phyloP scores from a whole-genome alignment of 2,329 filamentous ascomycete species.

The Basipetospora chlamydospora region DNA sequence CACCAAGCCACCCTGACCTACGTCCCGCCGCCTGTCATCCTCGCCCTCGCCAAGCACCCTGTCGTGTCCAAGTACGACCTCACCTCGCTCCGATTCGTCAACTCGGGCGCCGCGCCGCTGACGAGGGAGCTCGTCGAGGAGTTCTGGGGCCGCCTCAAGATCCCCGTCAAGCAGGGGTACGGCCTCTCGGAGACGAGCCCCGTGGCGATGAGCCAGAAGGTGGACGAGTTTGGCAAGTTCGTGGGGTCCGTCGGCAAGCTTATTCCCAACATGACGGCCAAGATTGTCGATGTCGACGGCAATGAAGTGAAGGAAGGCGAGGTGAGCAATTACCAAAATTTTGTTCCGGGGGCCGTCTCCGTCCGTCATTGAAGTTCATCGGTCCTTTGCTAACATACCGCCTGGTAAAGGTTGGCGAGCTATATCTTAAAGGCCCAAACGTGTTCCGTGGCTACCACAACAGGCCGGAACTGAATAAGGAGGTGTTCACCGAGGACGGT shows the following conservation, averaged over 20 bases:
- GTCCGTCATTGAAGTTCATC: neutral
- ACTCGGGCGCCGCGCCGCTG: constrained; percentile 74
- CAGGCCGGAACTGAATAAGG: constrained; percentile 52
- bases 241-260: constrained; percentile 69
- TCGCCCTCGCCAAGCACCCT: constrained; percentile 68
- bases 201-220: constrained; percentile 57
- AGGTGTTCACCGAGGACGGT: constrained; percentile 60
- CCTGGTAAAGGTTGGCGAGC: constrained; percentile 41
- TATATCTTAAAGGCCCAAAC: constrained; percentile 69
- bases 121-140: constrained; percentile 66
- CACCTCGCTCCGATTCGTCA: constrained; percentile 65
- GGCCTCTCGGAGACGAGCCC: constrained; percentile 80
- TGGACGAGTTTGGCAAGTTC: constrained; percentile 60
- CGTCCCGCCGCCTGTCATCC: constrained; percentile 70
- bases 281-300: constrained; percentile 55
- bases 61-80: constrained; percentile 69
- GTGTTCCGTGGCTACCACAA: constrained; percentile 69
- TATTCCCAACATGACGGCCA: constrained; percentile 65
- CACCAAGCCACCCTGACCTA: constrained; percentile 65
- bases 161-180: constrained; percentile 85
- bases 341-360: too few species aligned
- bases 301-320: constrained; percentile 39
- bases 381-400: neutral
- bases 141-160: constrained; percentile 57
- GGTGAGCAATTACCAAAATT: constrained; percentile 15